Base-by-base conservation (phyloP, 2,329 filamentous ascomycete species). In the Venturiaceae sp. region DNA sequence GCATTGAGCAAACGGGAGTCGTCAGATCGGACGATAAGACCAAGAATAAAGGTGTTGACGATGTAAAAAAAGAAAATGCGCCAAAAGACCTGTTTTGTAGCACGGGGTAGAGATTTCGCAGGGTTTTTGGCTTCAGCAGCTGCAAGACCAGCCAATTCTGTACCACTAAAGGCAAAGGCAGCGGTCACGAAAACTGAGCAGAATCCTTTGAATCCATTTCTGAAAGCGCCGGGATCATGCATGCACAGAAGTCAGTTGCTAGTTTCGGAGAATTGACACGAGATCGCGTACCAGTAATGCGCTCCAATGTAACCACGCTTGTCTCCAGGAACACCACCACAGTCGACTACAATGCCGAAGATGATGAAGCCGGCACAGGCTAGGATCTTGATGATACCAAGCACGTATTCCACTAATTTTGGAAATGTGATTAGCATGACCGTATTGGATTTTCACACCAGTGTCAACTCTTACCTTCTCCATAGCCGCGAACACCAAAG, bases 351-450 rank as follows among this genome's bases (percentile, higher is more conserved):
- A 57, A 85, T 83, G 47, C 80, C 83, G 28, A 86, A 71, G 63
- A 87, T 77, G 67, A 87, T 86, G 68, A 87, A 86, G 5, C 83
- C 84, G 9, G 80, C 72, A 64, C 80, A 79, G 50, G 83, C 81
- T 13, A 72, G 65, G 63, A 85, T 75, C 68, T 85, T 85, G 66
- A 85, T 75, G 59, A 79, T 71, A 62, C 75, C 76, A 21, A 85
- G 76, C 26, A 80, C 60, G 62, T 84, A 85, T 64, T 85, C 83
- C 62, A 83, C 79, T 72, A n/a, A n/a, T n/a, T n/a, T n/a, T n/a
- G n/a, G n/a, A n/a, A n/a, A n/a, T n/a, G n/a, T n/a, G n/a, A n/a
- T n/a, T n/a, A n/a, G n/a, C n/a, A n/a, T n/a, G n/a, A n/a, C n/a
- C n/a, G n/a, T n/a, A n/a, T n/a, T n/a, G n/a, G n/a, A n/a, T n/a